A percentile compares a stretch with the other conserved stretches of the same genome.
Evolutionary conservation across 2,329 filamentous ascomycete species (phyloP).

Genomic region (Simplicillium aogashimaense): DNA sequence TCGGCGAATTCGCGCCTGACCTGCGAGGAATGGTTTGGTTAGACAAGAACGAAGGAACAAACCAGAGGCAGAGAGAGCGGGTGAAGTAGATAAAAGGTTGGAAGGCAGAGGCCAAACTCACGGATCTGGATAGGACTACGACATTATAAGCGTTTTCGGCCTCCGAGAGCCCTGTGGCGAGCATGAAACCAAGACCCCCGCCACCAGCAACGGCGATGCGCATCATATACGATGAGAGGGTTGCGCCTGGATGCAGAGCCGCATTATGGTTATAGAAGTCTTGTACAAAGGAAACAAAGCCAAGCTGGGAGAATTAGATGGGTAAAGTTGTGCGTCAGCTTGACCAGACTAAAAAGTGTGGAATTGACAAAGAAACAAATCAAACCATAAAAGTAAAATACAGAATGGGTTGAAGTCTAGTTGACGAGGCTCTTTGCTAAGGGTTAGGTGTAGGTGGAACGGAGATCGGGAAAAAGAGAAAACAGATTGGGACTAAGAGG

Average conservation of each 20-base stretch:
- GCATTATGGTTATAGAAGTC: conserved; percentile 2
- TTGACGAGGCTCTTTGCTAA: no score
- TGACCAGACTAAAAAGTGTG: no score
- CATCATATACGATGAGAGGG: conserved; percentile 23
- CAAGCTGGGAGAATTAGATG: no score
- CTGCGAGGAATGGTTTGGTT: conserved; percentile 24
- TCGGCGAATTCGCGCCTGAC: conserved; percentile 41
- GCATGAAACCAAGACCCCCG: conserved; percentile 32
- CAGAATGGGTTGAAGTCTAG: no score
- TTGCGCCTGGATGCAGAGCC: conserved; percentile 1
- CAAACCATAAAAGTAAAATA: no score
- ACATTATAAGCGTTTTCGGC: conserved; percentile 52
- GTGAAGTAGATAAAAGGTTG: background rate
- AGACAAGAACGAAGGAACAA: no score
- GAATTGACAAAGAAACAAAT: no score
- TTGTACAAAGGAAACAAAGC: background rate
- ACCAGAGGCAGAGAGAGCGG: no score
- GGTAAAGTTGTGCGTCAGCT: no score
- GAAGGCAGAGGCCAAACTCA: conserved; percentile 22
- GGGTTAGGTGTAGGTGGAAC: no score
- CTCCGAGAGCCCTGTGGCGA: conserved; percentile 46
- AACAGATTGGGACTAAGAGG: no score
- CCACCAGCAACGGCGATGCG: conserved; percentile 38
- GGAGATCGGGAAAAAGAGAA: no score
- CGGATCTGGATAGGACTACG: conserved; percentile 58